phyloP scores from a whole-genome alignment of 371 early-diverging fungal genomes.

The Apophysomyces sp. region DNA sequence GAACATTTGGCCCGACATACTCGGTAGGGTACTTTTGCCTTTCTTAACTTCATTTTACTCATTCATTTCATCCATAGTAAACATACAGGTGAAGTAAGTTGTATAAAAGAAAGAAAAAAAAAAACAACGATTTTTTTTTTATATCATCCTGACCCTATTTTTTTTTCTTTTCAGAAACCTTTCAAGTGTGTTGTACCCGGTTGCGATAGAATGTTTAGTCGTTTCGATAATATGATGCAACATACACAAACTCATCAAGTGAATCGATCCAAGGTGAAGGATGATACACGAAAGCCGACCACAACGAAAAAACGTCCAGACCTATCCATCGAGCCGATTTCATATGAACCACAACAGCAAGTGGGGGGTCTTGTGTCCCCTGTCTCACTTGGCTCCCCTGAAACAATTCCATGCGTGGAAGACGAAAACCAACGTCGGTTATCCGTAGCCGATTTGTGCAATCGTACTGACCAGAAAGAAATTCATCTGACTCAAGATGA shows the following conservation, averaged over 20 bases:
- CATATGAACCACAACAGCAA: conserved; percentile 5
- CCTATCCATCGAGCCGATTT: not conserved
- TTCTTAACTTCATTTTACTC: not conserved
- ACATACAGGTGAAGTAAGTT: conserved; percentile 36
- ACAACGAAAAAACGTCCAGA: not conserved
- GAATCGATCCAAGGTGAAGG: not conserved
- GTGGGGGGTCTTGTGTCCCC: conserved; percentile 21
- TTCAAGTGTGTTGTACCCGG: conserved; percentile 51
- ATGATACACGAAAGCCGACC: conserved; percentile 2
- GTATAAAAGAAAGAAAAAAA: not conserved
- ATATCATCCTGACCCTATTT: too few species aligned
- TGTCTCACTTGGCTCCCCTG: conserved; percentile 24
- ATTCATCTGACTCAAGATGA: conserved; percentile 17
- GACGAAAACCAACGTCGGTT: conserved; percentile 10
- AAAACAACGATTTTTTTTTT: not conserved
- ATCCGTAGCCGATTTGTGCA: conserved; percentile 10
- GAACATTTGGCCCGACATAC: conserved; percentile 53
- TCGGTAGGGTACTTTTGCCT: conserved; percentile 27
- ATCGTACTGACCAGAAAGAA: not conserved
- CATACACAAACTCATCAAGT: conserved; percentile 50
- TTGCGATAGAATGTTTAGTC: conserved; percentile 53
- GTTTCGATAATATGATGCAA: conserved; percentile 63
- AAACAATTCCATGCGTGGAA: not conserved
- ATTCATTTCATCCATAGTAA: conserved; percentile 20
- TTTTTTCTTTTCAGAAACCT: conserved; percentile 33